Base-by-base conservation (phyloP, 2,329 filamentous ascomycete species). In the Arthrobotrys pseudoclavata region DNA sequence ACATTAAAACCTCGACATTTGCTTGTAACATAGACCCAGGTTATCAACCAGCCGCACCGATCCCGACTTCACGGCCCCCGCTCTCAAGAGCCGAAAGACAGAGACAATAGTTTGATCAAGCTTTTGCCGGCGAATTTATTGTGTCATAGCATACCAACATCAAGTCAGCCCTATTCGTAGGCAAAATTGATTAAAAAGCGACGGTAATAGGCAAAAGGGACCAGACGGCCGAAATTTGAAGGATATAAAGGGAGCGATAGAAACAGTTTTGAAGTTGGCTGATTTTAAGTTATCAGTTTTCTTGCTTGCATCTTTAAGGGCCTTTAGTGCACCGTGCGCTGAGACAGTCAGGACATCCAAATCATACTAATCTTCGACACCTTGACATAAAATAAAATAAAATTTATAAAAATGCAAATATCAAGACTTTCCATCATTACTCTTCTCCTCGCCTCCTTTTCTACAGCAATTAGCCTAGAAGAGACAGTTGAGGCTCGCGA, bases 341-440 rank as follows among this genome's bases (percentile, higher is more conserved):
- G 1, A 45, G n/a, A 45, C 42, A 45, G n/a, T n/a, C n/a, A n/a
- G n/a, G n/a, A n/a, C n/a, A n/a, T n/a, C n/a, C n/a, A n/a, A n/a
- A n/a, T n/a, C n/a, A n/a, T n/a, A n/a, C 15, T n/a, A 45, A 45
- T 4, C 42, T 45, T 45, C 42, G n/a, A 20, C 15, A 45, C 15
- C 4, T 9, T 20, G 31, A 40, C 12, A 40, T 7, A 5, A 45
- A 18, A 45, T 7, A 18, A 42, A 42, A 42, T n/a, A 42, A 60
- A 61, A 26, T 50, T 22, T 10, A 15, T 22, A 31, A 77, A 61
- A 29, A 77, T 77, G 72, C 66, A 77, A 62, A 13, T 77, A 47
- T 70, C 57, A 53, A 18, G 20, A 34, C 4, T 70, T 12, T 70
- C 72, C 2, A 2, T 77, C 34, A 20, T 60, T 22, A 42, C 50